Conservation (phyloP, 2,329 filamentous ascomycete species). For the Neodidymelliopsis sp. region DNA sequence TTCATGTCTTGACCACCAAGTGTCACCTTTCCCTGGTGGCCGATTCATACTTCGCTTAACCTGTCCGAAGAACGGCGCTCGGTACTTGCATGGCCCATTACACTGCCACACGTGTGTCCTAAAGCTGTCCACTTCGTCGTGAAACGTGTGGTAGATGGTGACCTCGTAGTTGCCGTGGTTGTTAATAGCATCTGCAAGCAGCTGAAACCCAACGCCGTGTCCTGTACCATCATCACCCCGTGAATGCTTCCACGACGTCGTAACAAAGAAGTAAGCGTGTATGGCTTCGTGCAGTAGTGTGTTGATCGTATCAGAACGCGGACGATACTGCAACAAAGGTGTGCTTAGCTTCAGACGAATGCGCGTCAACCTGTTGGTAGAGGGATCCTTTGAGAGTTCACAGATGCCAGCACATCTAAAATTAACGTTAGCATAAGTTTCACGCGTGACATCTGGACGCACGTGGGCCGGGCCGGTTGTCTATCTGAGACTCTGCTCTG, state of each 20-base stretch:
- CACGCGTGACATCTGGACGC: constrained; percentile 13
- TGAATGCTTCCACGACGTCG: constrained; percentile 52
- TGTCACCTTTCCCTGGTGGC: constrained; percentile 51
- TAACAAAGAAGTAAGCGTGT: constrained; percentile 57
- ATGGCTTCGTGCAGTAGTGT: constrained; percentile 56
- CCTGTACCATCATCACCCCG: constrained; percentile 54
- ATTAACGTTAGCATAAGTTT: constrained; percentile 26
- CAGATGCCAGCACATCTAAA: constrained; percentile 54
- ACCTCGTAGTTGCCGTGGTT: constrained; percentile 52
- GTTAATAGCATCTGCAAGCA: constrained; percentile 56
- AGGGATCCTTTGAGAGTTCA: constrained; percentile 51
- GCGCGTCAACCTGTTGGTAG: constrained; percentile 47
- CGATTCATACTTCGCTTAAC: constrained; percentile 58
- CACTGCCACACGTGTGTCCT: constrained; percentile 57
- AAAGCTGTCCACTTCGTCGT: constrained; percentile 56
- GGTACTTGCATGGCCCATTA: constrained; percentile 49
- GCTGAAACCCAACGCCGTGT: constrained; percentile 53
- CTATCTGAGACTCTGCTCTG: constrained; percentile 15
- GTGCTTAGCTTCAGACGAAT: constrained; percentile 55
- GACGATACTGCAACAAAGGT: constrained; percentile 54
- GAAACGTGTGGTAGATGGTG: constrained; percentile 55
- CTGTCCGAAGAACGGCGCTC: constrained; percentile 53
- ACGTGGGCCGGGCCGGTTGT: constrained; percentile 19
- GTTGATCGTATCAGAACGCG: constrained; percentile 53
- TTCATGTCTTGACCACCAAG: constrained; percentile 52